Evolutionary conservation across 2,329 filamentous ascomycete species (phyloP), one percentile per base, ranked within the genome.

Genomic region (Aspergillus fumigatus): DNA sequence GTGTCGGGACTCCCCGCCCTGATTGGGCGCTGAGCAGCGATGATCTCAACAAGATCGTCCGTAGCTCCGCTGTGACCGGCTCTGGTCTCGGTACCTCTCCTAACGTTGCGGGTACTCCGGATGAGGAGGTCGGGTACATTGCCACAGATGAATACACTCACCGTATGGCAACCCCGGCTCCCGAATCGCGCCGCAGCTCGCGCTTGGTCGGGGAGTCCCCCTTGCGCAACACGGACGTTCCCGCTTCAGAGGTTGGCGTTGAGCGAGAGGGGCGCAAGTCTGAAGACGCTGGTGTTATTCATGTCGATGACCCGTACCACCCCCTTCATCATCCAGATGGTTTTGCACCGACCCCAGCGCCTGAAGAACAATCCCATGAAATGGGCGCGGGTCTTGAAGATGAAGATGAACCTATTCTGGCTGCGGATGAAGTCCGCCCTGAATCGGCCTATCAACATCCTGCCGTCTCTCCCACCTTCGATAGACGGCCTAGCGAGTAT

Each of bases 1-100:
- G 80, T 35, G 80, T 84, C 58, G 80, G 81, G 55, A 82, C 81
- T 51, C 82, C 82, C 29, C 79, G 85, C 51, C 83, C 83, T 40
- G 89, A 94, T 69, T 95, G 88, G 77, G 90, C 91, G 55, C 83
- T 96, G 85, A 94, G 89, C 75, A 92, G 89, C 66, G 89, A 91
- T 45, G 90, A 96, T 68, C 77, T 97, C 64, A 96, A 96, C 76
- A 92, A 89, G 76, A 87, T 97, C 63, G 92, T 97, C 56, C 84
- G 87, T 61, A 83, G 89, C 45, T 91, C 88, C 40, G 83, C 75
- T 35, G 75, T 71, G 51, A 76, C 70, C 52, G 80, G 80, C 26
- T 66, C 78, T 63, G 80, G 80, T 53, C 70, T 81, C 66, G 82
- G 84, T 59, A 84, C 84, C 43, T 84, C 83, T 45, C 77, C 80